A percentile compares a stretch with the other conserved stretches of the same genome.
Conservation (phyloP, 2,329 filamentous ascomycete species). For the Aspergillus niger region DNA sequence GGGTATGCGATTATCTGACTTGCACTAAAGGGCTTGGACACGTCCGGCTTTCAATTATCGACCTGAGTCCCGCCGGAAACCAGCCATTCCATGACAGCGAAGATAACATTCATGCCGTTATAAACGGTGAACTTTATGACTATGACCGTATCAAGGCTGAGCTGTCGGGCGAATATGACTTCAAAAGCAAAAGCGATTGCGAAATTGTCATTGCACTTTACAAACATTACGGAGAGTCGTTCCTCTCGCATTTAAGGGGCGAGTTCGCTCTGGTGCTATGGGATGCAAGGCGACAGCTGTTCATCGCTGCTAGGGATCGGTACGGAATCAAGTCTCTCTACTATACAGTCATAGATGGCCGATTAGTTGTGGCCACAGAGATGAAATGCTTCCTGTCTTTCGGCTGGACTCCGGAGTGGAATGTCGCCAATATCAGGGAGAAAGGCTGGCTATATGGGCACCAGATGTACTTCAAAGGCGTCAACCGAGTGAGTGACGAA, state of each 20-base stretch:
- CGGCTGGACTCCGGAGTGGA: conserved; percentile 57
- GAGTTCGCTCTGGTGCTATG: conserved; percentile 59
- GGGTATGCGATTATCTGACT: background rate
- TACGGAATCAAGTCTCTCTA: conserved; percentile 62
- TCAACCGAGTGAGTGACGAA: conserved; percentile 41
- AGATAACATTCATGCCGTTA: conserved; percentile 54
- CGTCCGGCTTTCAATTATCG: conserved; percentile 56
- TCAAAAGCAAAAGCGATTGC: conserved; percentile 52
- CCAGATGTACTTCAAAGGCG: conserved; percentile 54
- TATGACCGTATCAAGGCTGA: conserved; percentile 48
- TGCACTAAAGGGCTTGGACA: conserved; percentile 48
- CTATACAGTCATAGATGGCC: conserved; percentile 47
- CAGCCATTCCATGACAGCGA: conserved; percentile 51
- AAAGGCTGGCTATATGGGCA: conserved; percentile 49
- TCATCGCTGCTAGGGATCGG: conserved; percentile 56
- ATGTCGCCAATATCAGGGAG: conserved; percentile 50
- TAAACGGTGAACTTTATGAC: conserved; percentile 64
- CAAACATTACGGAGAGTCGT: conserved; percentile 50
- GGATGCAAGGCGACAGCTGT: conserved; percentile 45
- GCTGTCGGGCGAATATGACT: conserved; percentile 45
- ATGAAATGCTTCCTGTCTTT: conserved; percentile 56
- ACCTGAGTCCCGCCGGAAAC: conserved; percentile 49
- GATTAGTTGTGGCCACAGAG: conserved; percentile 55
- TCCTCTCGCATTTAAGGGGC: conserved; percentile 52
- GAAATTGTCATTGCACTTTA: conserved; percentile 59